Base-by-base conservation (phyloP, 768 basidiomycete species). In the Suillus sp. region DNA sequence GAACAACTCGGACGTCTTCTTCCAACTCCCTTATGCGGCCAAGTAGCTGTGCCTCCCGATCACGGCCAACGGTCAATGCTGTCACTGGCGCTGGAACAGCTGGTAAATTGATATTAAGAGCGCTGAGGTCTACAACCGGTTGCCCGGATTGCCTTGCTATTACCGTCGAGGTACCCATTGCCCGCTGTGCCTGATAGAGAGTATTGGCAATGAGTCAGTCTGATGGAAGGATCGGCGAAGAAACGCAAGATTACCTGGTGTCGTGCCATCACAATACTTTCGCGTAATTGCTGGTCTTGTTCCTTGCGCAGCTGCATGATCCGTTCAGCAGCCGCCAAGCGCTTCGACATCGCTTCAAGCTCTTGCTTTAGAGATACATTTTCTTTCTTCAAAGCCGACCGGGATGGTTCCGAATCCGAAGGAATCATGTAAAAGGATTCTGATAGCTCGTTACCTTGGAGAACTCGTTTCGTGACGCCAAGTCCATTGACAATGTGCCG, bases 341-440 rank as follows among this genome's bases (percentile, higher is more conserved):
- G 83, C 65, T 80, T 83, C 71, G 85, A 83, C 75, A 86, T 76
- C 9, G 77, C 74, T 14, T 85, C 84, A 4, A 90, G 70, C 65
- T 93, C 88, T 5, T 78, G 75, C 70, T 84, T 91, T 11, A 95
- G 80, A 9, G 78, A 69, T 1, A 74, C 71, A 66, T 95, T 95
- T 71, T 95, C 92, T 71, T 83, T 86, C 72, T 83, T 85, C 38
- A 92, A 76, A 1, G 74, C 73, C 20, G 79, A 72, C 4, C 80
- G 73, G 35, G 85, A 77, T 7, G 83, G 72, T 58, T 87, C 87
- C 34, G 83, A 75, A 37, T 83, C 86, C 7, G 85, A 83, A 0
- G 92, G 89, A 54, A 94, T 83, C 40, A 94, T 71, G 67, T 82
- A 91, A 71, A 93, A 93, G 0, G 92, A 93, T 66, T 91, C 92